Evolutionary conservation across 2,329 filamentous ascomycete species (phyloP).

Genomic region (Apiospora saccharicola): DNA sequence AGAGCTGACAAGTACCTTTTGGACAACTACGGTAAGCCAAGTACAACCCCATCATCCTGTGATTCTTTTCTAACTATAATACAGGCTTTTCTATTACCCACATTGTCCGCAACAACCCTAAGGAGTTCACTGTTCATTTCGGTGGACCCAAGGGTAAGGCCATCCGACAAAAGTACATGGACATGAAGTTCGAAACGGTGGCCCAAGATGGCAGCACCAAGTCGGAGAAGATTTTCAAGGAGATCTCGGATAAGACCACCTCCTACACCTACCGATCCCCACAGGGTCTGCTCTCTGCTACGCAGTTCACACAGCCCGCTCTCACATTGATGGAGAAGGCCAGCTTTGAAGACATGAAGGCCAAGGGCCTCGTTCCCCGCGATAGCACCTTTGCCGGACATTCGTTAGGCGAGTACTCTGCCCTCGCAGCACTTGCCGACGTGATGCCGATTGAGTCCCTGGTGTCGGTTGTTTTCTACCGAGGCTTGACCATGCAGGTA

Average conservation of each 20-base stretch:
- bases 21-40: conserved; percentile 88
- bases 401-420: conserved; percentile 97
- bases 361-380: conserved; percentile 92
- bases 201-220: conserved; percentile 90
- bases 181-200: conserved; percentile 99
- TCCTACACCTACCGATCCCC: conserved; percentile 98
- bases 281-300: conserved; percentile 92
- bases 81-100: conserved; percentile 94
- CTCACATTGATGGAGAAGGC: conserved; percentile 99
- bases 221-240: conserved; percentile 99
- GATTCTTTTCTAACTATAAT: conserved; percentile 25
- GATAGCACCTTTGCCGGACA: conserved; percentile 98
- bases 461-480: conserved; percentile 99
- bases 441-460: conserved; percentile 99
- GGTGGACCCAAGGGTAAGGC: conserved; percentile 96
- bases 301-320: conserved; percentile 97
- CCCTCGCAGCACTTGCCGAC: conserved; percentile 92
- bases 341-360: conserved; percentile 98
- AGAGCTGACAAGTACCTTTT: conserved; percentile 97
- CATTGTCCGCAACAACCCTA: conserved; percentile 99
- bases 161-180: conserved; percentile 98
- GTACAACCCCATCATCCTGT: background rate
- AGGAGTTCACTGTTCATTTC: conserved; percentile 98
- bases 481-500: conserved; percentile 98
- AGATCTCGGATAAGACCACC: conserved; percentile 88